Conservation (phyloP, 2,329 filamentous ascomycete genomes). For the Fusarium haematococcum region DNA sequence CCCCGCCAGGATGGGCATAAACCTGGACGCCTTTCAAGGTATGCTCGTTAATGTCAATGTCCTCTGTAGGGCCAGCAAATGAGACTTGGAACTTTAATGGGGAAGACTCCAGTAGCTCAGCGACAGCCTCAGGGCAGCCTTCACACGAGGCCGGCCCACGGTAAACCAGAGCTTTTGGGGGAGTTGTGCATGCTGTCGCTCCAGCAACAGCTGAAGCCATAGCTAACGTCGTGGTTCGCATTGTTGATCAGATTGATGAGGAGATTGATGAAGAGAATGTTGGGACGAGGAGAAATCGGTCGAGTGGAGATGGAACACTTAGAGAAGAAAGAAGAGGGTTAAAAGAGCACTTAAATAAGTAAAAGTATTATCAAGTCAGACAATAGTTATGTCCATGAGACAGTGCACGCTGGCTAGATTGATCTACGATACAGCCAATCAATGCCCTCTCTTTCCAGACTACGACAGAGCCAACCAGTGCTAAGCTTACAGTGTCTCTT, state of each 20-base stretch:
- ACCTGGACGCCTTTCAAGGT: slow-evolving; percentile 21
- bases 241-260: background rate
- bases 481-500: background rate
- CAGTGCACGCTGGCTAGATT: background rate
- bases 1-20: slow-evolving; percentile 34
- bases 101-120: slow-evolving; percentile 33
- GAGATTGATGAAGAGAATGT: background rate
- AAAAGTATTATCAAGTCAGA: background rate
- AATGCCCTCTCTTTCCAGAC: background rate
- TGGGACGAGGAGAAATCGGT: background rate
- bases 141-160: slow-evolving; percentile 32
- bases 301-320: background rate
- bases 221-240: background rate
- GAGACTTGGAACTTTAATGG: slow-evolving; percentile 31
- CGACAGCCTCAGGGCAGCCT: slow-evolving; percentile 33
- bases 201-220: background rate
- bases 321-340: background rate
- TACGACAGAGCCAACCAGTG: background rate
- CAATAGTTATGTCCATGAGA: background rate
- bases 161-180: slow-evolving; percentile 37
- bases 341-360: background rate
- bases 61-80: slow-evolving; percentile 33
- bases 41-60: slow-evolving; percentile 17
- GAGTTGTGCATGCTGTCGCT: background rate
- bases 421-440: background rate